phyloP scores from a whole-genome alignment of 495 filamentous ascomycete genomes.

The Darksidea phi region DNA sequence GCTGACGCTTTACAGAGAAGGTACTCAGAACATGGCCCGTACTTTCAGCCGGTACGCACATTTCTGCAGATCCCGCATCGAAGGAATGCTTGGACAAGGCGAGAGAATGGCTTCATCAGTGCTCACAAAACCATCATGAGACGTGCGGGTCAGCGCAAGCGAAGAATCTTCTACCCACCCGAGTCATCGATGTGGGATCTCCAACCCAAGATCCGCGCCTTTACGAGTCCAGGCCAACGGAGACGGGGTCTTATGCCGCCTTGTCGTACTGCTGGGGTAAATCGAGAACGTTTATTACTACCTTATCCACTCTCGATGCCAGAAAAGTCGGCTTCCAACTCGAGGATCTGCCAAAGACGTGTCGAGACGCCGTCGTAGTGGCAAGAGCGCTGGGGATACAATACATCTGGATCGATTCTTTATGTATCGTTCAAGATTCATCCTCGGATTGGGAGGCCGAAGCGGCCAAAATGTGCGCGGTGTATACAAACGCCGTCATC shows the following conservation, averaged over 20 bases:
- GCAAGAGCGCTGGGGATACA: not conserved
- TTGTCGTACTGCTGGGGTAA: slow-evolving; percentile 4
- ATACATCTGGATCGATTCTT: slow-evolving; percentile 1
- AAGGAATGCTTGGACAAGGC: not conserved
- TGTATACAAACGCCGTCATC: not conserved
- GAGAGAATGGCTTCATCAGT: not conserved
- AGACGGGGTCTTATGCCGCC: not conserved
- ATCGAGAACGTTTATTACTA: not conserved
- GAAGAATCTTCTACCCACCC: not conserved
- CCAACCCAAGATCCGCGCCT: not conserved
- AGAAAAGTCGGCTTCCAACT: not conserved
- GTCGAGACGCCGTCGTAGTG: not conserved
- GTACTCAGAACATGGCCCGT: not conserved
- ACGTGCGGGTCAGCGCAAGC: not conserved
- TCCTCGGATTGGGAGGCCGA: not conserved
- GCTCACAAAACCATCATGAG: not conserved
- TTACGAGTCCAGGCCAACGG: not conserved
- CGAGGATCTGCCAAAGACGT: slow-evolving; percentile 1
- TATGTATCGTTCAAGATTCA: not conserved
- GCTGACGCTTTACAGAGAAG: not conserved
- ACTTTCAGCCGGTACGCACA: not conserved
- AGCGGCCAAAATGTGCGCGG: slow-evolving; percentile 1
- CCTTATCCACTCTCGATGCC: not conserved
- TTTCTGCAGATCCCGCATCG: not conserved
- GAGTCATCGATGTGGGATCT: not conserved